Evolutionary conservation across 148 eudicot genomes (phyloP).

Genomic region (Rhododendron simsii): DNA sequence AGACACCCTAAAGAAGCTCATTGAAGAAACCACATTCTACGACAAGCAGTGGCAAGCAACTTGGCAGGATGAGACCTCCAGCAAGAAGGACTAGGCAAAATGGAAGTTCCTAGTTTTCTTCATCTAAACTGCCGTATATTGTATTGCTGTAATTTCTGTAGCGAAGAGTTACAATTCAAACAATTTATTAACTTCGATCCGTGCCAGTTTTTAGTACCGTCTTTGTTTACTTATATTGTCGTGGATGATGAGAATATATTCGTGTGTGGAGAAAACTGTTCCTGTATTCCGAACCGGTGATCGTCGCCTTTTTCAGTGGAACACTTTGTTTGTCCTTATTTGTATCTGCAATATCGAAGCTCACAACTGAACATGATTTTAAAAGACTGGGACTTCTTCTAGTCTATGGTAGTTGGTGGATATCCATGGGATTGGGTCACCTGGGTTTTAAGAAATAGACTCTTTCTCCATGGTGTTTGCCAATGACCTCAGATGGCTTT

Average conservation of each 20-base stretch:
- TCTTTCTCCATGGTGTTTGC: not conserved
- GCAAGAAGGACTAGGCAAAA: constrained; percentile 30
- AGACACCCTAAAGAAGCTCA: constrained; percentile 70
- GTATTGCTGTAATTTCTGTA: not conserved
- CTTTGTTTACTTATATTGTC: not conserved
- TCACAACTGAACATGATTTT: not conserved
- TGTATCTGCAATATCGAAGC: not conserved
- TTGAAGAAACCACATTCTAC: constrained; percentile 88
- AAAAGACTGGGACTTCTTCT: not conserved
- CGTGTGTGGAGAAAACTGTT: not conserved
- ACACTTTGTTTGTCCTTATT: not conserved
- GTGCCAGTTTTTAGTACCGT: not conserved
- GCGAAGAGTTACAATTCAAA: not conserved
- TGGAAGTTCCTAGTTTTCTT: not conserved
- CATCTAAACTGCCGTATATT: not conserved
- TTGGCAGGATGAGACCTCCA: constrained; percentile 67
- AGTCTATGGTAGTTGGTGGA: constrained; percentile 2
- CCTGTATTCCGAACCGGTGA: not conserved
- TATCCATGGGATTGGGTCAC: constrained; percentile 10
- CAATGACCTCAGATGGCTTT: not conserved
- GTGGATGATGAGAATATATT: not conserved
- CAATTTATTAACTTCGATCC: not conserved
- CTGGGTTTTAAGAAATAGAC: constrained; percentile 2
- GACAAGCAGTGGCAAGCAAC: constrained; percentile 99
- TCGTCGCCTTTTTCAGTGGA: not conserved